phyloP scores from a whole-genome alignment of 1,284 basidiomycete genomes.

The Ceratobasidium papillatum region DNA sequence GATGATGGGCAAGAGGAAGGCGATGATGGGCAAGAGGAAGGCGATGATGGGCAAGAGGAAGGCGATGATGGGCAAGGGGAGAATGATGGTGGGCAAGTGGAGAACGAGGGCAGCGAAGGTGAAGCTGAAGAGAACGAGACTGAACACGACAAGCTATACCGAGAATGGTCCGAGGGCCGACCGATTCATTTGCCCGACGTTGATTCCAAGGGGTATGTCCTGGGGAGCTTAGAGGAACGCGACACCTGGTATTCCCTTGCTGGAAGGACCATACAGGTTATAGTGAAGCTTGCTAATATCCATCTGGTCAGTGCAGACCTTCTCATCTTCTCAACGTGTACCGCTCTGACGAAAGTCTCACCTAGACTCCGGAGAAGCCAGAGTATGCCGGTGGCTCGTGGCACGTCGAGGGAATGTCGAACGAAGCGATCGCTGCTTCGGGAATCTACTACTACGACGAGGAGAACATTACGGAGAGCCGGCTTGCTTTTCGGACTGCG shows the following conservation, averaged over 20 bases:
- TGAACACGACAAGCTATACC: not conserved
- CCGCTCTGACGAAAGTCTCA: not conserved
- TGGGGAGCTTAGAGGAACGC: constrained; percentile 45
- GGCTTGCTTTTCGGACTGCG: constrained; percentile 6
- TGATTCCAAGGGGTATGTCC: constrained; percentile 1
- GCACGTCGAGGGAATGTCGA: constrained; percentile 64
- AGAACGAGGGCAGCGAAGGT: too few relatives aligned
- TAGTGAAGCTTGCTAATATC: constrained; percentile 18
- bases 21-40: too few relatives aligned
- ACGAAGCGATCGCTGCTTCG: constrained; percentile 62
- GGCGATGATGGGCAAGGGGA: too few relatives aligned
- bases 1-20: too few relatives aligned
- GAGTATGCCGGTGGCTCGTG: too few relatives aligned
- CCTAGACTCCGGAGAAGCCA: constrained; percentile 5
- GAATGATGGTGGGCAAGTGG: too few relatives aligned
- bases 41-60: too few relatives aligned
- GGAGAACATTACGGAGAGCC: constrained; percentile 40
- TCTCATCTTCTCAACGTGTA: too few relatives aligned
- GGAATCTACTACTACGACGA: too few relatives aligned
- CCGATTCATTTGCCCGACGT: not conserved
- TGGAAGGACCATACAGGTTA: constrained; percentile 54
- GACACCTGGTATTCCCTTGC: constrained; percentile 53
- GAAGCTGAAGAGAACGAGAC: not conserved
- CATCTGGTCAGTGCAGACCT: not conserved
- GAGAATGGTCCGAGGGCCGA: not conserved